Base-by-base conservation (phyloP, 2,329 filamentous ascomycete species). In the Claviceps lovelessii region DNA sequence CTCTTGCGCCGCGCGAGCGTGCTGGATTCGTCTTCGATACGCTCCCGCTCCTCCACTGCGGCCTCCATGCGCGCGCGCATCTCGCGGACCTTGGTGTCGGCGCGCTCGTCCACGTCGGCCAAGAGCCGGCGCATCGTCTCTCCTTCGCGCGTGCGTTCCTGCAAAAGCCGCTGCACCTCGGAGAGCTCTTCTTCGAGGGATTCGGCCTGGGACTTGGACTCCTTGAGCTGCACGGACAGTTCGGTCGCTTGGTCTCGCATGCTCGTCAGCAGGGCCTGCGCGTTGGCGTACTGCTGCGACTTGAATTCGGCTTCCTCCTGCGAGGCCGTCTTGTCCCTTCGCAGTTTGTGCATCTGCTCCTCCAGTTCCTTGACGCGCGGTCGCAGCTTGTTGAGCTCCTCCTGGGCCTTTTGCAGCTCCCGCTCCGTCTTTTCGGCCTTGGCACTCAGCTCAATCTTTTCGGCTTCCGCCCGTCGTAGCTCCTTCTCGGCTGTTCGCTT, bases 231-330 rank as follows among this genome's bases (percentile, higher is more conserved):
- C 60, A 88, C 86, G 5, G 84, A 84, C 64, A 97, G 79, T 72
- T 98, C 93, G 1, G 86, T 80, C 0, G 85, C 86, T 72, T 97
- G 90, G 62, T 96, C 90, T 57, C 90, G 87, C 88, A 97, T 93
- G 66, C 88, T 95, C 62, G 84, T 85, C 67, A 97, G 83, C 15
- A 96, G 72, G 52, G 85, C 86, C 67, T 97, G 88, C 0, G 89
- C 86, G 60, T 84, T 95, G 53, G 80, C 80, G 64, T 95, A 90
- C 68, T 96, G 89, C 44, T 88, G 87, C 2, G 81, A 79, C 73
- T 93, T 95, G 57, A 95, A 78, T 54, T 90, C 81, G 0, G 87
- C 79, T 62, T 97, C 90, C 60, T 95, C 89, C 46, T 84, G 80
- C 23, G 90, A 73, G 19, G 76, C 74, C 6, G 76, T 76, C 37